Percentiles rank a stretch among this genome's conserved stretches.
These are phyloP conservation scores for Thraustochytrium striatum DNA, from an alignment of 352 stramenopile species.

Conservation along the genomic window DNA sequence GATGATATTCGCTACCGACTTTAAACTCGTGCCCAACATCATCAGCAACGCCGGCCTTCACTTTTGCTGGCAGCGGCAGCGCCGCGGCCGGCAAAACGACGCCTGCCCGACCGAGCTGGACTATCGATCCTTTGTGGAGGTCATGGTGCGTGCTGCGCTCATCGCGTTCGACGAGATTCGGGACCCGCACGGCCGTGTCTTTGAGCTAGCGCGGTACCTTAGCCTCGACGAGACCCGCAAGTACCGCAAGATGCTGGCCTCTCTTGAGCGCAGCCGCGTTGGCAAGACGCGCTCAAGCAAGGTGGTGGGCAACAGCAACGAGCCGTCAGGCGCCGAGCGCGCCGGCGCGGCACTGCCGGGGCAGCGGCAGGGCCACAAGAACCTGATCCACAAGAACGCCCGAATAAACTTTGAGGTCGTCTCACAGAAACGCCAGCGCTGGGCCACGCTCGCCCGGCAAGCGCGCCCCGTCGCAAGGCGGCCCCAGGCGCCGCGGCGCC, in stretches of 20 bases:
- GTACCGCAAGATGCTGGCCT: background rate
- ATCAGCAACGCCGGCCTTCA: slow-evolving; percentile 10
- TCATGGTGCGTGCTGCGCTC: slow-evolving; percentile 18
- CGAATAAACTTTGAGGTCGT: background rate
- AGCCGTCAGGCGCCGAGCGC: slow-evolving; percentile 12
- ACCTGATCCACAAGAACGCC: too few relatives aligned
- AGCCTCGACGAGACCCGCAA: slow-evolving; percentile 22
- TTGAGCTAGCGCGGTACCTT: background rate
- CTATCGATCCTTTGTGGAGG: slow-evolving; percentile 29
- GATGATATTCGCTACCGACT: slow-evolving; percentile 24
- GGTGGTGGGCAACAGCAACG: too few relatives aligned
- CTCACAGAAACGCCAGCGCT: background rate
- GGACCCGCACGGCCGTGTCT: slow-evolving; percentile 8
- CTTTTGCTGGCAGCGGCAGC: slow-evolving; percentile 37
- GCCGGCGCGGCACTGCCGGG: background rate
- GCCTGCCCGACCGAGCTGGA: slow-evolving; percentile 17
- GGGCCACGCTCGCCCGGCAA: too few relatives aligned
- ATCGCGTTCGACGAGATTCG: background rate
- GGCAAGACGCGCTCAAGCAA: slow-evolving; percentile 19
- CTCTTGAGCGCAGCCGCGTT: slow-evolving; percentile 11
- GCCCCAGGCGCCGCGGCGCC: too few relatives aligned
- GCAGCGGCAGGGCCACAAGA: too few relatives aligned
- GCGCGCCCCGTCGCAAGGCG: too few relatives aligned
- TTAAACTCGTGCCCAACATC: slow-evolving; percentile 12
- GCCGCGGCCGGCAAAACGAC: background rate